phyloP scores from a whole-genome alignment of 148 eudicot genomes.

The Persicaria tinctoria region DNA sequence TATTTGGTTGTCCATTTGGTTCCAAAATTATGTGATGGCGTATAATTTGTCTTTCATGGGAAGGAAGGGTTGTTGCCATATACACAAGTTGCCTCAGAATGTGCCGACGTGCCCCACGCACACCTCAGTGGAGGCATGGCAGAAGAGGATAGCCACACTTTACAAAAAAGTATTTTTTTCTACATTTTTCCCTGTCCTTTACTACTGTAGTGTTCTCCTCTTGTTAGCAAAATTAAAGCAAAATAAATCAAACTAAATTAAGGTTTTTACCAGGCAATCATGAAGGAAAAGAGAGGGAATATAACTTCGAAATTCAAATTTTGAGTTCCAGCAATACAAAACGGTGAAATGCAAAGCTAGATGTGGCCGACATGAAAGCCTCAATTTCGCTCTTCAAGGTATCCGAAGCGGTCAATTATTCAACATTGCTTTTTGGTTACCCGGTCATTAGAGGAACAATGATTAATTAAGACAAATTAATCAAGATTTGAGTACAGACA shows the following conservation, averaged over 20 bases:
- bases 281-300: too few species aligned
- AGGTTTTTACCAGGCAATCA: too few species aligned
- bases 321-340: neutral
- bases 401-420: neutral
- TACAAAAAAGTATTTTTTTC: conserved; percentile 3
- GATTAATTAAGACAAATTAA: neutral
- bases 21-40: neutral
- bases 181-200: neutral
- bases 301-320: neutral
- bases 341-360: neutral
- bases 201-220: neutral
- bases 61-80: conserved; percentile 2
- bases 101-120: conserved; percentile 5
- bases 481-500: neutral
- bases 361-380: neutral
- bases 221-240: neutral
- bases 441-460: neutral
- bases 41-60: conserved; percentile 6
- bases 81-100: conserved; percentile 1
- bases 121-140: neutral
- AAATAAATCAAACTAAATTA: neutral
- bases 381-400: neutral
- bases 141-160: conserved; percentile 1
- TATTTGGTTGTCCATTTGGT: neutral
- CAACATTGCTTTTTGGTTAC: neutral